Conservation (phyloP, 31 red algal species). For the Bonnemaisonia californica region DNA sequence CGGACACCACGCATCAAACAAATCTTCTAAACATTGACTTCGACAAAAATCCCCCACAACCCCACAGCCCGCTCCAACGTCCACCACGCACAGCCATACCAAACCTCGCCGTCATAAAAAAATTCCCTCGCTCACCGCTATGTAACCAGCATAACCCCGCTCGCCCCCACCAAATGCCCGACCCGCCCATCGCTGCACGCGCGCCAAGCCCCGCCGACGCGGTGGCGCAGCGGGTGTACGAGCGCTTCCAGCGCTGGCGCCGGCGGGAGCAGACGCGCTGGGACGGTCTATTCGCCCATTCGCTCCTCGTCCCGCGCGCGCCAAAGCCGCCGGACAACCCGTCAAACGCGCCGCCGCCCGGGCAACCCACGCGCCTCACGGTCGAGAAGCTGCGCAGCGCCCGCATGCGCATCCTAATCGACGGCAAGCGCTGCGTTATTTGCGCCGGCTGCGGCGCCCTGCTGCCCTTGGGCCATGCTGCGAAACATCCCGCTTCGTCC, state of each 20-base stretch:
- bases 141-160: too few relatives aligned
- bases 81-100: too few relatives aligned
- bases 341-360: background rate
- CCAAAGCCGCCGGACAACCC: background rate
- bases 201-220: background rate
- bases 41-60: too few relatives aligned
- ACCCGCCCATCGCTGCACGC: too few relatives aligned
- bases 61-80: too few relatives aligned
- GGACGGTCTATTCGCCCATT: conserved; percentile 29
- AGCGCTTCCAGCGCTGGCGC: conserved; percentile 27
- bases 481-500: conserved; percentile 13
- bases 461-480: background rate
- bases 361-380: background rate
- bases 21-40: too few relatives aligned
- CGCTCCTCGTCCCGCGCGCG: background rate
- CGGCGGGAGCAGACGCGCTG: conserved; percentile 18
- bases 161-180: too few relatives aligned
- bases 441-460: conserved; percentile 45
- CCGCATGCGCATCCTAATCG: conserved; percentile 14
- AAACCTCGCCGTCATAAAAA: too few relatives aligned
- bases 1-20: too few relatives aligned
- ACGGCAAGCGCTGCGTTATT: background rate
- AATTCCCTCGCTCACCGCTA: too few relatives aligned
- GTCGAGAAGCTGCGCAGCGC: conserved; percentile 25
- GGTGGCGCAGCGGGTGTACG: background rate